Conservation (phyloP, 768 basidiomycete genomes). For the Termitomyces sp. region DNA sequence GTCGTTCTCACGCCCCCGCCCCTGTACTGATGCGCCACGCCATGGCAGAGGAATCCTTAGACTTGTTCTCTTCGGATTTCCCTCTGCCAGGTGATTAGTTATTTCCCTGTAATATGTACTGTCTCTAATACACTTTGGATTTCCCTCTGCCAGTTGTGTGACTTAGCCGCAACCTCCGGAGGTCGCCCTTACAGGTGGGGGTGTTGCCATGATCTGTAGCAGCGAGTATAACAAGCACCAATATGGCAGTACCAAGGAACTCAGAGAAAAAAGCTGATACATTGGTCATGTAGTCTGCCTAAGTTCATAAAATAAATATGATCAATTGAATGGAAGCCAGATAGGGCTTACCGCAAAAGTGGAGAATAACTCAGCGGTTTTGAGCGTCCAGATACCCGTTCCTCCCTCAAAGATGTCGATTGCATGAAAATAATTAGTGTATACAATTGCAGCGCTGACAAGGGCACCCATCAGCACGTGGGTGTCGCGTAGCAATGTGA, state of each 20-base stretch:
- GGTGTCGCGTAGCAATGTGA: background rate
- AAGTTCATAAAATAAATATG: background rate
- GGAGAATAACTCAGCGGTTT: conserved; percentile 50
- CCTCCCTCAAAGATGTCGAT: conserved; percentile 62
- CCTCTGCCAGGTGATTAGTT: no score
- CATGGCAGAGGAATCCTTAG: no score
- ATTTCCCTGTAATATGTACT: no score
- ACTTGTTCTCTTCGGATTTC: no score
- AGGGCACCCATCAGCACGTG: conserved; percentile 47
- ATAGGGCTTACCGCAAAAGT: conserved; percentile 49
- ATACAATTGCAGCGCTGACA: conserved; percentile 50
- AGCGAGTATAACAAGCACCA: conserved; percentile 52
- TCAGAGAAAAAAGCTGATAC: conserved; percentile 40
- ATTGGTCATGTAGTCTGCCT: conserved; percentile 27
- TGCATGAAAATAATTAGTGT: conserved; percentile 64
- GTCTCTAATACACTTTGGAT: no score
- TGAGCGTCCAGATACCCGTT: conserved; percentile 42
- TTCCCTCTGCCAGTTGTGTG: no score
- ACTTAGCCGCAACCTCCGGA: no score
- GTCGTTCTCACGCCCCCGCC: no score
- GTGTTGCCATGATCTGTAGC: conserved; percentile 48
- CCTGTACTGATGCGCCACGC: no score
- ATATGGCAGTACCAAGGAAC: conserved; percentile 54
- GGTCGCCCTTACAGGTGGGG: no score
- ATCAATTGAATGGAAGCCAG: background rate